Evolutionary conservation across 371 early-diverging fungal species (phyloP).

Genomic region (Apophysomyces variabilis): DNA sequence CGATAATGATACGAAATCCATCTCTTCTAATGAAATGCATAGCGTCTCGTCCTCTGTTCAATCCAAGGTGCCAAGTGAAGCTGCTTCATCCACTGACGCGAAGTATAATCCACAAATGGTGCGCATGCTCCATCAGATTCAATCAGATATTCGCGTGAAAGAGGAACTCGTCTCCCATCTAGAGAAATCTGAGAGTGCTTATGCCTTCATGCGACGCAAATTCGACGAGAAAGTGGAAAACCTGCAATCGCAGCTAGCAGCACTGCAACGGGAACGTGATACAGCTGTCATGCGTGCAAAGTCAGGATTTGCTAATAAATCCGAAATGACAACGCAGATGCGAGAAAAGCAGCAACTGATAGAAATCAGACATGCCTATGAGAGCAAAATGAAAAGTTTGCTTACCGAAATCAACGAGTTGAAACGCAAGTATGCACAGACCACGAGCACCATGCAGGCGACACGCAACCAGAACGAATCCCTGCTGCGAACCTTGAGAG

Average conservation of each 20-base stretch:
- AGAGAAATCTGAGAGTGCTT: slow-evolving; percentile 63
- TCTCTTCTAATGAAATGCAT: not conserved
- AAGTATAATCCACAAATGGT: slow-evolving; percentile 39
- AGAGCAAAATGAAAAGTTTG: slow-evolving; percentile 71
- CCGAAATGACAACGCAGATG: slow-evolving; percentile 24
- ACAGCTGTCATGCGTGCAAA: slow-evolving; percentile 48
- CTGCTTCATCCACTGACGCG: slow-evolving; percentile 10
- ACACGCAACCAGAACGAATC: slow-evolving; percentile 60
- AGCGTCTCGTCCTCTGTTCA: slow-evolving; percentile 7
- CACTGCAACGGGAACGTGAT: slow-evolving; percentile 73
- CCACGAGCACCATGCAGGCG: slow-evolving; percentile 58
- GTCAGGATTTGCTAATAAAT: slow-evolving; percentile 23
- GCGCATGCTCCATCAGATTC: slow-evolving; percentile 69
- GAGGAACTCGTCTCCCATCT: slow-evolving; percentile 64
- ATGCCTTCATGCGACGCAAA: slow-evolving; percentile 62
- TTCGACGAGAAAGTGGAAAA: slow-evolving; percentile 71
- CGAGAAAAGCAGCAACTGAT: slow-evolving; percentile 36
- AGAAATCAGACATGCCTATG: slow-evolving; percentile 58
- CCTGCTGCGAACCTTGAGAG: slow-evolving; percentile 52
- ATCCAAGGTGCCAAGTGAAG: not conserved
- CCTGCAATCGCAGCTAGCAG: slow-evolving; percentile 61
- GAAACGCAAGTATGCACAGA: slow-evolving; percentile 62
- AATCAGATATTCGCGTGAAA: slow-evolving; percentile 72
- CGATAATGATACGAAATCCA: not conserved
- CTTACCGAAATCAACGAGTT: slow-evolving; percentile 69